phyloP scores from a whole-genome alignment of 352 stramenopile species.

The Thalassiosira sp. region DNA sequence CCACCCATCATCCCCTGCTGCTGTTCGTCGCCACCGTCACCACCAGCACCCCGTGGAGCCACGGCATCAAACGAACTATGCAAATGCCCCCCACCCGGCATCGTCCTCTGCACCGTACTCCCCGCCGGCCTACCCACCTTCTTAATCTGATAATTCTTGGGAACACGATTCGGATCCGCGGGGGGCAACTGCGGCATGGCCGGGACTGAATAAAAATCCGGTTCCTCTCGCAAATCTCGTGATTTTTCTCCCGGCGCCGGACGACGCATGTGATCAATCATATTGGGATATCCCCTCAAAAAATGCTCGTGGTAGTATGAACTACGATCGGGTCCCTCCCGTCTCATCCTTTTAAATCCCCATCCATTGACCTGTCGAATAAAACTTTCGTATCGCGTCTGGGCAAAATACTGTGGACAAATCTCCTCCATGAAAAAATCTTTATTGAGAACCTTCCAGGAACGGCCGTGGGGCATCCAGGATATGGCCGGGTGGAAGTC shows the following conservation, averaged over 20 bases:
- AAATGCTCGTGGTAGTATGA: conserved; percentile 81
- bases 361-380: conserved; percentile 82
- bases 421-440: conserved; percentile 47
- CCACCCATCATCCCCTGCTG: neutral
- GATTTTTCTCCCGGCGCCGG: conserved; percentile 41
- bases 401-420: conserved; percentile 49
- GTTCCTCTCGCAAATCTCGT: conserved; percentile 56
- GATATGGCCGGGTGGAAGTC: conserved; percentile 74
- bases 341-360: conserved; percentile 74
- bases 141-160: neutral
- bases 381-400: conserved; percentile 62
- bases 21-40: too few relatives aligned
- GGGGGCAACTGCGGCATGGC: conserved; percentile 38
- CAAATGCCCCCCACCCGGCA: neutral
- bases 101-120: conserved; percentile 2
- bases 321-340: conserved; percentile 60
- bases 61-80: conserved; percentile 17
- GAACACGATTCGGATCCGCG: conserved; percentile 1
- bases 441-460: conserved; percentile 39
- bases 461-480: conserved; percentile 49
- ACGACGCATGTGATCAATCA: conserved; percentile 64
- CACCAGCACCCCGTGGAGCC: too few relatives aligned
- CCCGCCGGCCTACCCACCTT: conserved; percentile 29
- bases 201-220: conserved; percentile 74
- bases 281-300: conserved; percentile 65